These are phyloP conservation scores for Pyrenopolyporus hunteri DNA, from an alignment of 495 filamentous ascomycete genomes.

Conservation along the genomic window DNA sequence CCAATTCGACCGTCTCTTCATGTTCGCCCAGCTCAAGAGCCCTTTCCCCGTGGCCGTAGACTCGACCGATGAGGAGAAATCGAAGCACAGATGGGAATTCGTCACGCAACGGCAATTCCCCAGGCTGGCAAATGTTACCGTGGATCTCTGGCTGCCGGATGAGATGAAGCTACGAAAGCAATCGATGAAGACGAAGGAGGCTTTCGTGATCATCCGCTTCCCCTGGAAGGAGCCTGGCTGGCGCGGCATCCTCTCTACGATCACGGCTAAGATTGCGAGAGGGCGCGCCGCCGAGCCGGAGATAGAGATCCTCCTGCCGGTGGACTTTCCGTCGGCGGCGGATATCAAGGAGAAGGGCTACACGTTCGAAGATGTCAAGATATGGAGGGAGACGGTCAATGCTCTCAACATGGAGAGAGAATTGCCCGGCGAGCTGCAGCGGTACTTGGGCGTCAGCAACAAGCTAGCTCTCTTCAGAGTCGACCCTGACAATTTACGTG, in stretches of 20 bases:
- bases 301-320: conserved; percentile 67
- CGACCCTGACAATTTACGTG: conserved; percentile 62
- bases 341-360: conserved; percentile 63
- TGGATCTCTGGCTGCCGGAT: conserved; percentile 83
- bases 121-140: conserved; percentile 71
- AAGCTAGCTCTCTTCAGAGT: conserved; percentile 75
- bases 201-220: conserved; percentile 65
- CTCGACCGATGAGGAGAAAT: conserved; percentile 49
- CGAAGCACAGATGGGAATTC: conserved; percentile 71
- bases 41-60: conserved; percentile 53
- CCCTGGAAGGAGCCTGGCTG: conserved; percentile 58
- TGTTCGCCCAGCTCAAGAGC: conserved; percentile 72
- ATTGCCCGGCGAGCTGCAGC: conserved; percentile 57
- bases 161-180: conserved; percentile 53
- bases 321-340: conserved; percentile 61
- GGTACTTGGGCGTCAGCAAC: conserved; percentile 67
- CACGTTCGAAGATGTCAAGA: conserved; percentile 65
- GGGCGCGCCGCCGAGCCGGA: conserved; percentile 52
- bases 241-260: conserved; percentile 46
- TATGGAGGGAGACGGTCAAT: conserved; percentile 78
- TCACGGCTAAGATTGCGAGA: conserved; percentile 53
- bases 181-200: conserved; percentile 55
- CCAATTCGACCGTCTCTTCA: conserved; percentile 83
- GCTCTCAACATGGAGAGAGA: conserved; percentile 65
- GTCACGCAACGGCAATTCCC: conserved; percentile 81